A percentile compares a stretch with the other conserved stretches of the same genome.
These are phyloP conservation scores for Capronia epimyces DNA, from an alignment of 2,329 filamentous ascomycete species.

Conservation along the genomic window DNA sequence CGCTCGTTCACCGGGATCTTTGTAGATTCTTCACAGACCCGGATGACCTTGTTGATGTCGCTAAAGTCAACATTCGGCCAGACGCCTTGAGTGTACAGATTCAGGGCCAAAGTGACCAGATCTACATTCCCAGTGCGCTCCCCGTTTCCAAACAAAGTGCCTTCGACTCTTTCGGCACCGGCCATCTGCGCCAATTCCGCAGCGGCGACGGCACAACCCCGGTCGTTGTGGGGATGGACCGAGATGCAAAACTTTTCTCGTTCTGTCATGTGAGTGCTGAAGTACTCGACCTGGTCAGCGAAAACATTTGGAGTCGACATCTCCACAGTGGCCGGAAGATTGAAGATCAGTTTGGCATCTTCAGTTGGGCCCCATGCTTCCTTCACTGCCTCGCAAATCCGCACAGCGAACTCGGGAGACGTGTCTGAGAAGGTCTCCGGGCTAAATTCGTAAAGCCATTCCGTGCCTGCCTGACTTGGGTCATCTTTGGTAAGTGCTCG, in stretches of 20 bases:
- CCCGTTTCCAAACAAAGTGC: slow-evolving; percentile 89
- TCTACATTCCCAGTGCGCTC: slow-evolving; percentile 96
- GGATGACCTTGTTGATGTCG: slow-evolving; percentile 77
- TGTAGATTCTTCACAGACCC: slow-evolving; percentile 83
- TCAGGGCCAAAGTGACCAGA: slow-evolving; percentile 83
- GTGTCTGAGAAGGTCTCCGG: slow-evolving; percentile 77
- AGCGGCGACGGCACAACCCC: slow-evolving; percentile 82
- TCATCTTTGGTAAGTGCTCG: slow-evolving; percentile 83
- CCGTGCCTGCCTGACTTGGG: slow-evolving; percentile 51
- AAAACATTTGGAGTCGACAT: slow-evolving; percentile 92
- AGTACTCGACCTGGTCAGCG: slow-evolving; percentile 94
- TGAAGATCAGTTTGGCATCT: slow-evolving; percentile 83
- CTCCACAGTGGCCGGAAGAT: slow-evolving; percentile 92
- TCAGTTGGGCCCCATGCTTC: slow-evolving; percentile 79
- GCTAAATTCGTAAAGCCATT: slow-evolving; percentile 50
- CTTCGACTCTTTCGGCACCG: slow-evolving; percentile 88
- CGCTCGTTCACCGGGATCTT: slow-evolving; percentile 91
- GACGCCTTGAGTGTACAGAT: slow-evolving; percentile 91
- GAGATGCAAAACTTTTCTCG: slow-evolving; percentile 83
- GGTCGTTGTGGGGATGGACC: slow-evolving; percentile 90
- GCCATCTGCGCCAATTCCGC: slow-evolving; percentile 95
- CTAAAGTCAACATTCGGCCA: slow-evolving; percentile 84
- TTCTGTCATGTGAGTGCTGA: slow-evolving; percentile 78
- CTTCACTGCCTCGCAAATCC: slow-evolving; percentile 89
- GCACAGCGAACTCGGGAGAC: slow-evolving; percentile 71